Conservation (phyloP, 148 eudicot species). For the Camellia lanceoleosa region DNA sequence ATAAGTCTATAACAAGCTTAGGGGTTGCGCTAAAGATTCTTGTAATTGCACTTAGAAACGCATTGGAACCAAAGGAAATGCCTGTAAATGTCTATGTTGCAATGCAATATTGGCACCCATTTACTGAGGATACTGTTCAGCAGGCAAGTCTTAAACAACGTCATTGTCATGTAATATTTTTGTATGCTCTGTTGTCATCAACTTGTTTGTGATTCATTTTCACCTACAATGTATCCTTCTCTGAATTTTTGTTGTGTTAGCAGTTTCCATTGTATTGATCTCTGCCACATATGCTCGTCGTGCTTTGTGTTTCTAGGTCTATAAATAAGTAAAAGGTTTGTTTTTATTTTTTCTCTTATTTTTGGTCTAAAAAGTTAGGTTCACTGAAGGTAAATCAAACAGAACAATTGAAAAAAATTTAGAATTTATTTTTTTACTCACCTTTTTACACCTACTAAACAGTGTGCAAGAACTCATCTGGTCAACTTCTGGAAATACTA, state of each 20-base stretch:
- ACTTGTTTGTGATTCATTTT: slow-evolving; percentile 4
- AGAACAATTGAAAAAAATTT: not conserved
- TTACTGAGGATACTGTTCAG: slow-evolving; percentile 86
- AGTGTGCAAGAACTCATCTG: not conserved
- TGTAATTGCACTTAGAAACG: slow-evolving; percentile 54
- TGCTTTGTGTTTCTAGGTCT: slow-evolving; percentile 2
- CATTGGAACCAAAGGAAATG: slow-evolving; percentile 61
- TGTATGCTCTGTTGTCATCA: not conserved
- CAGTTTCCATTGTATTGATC: not conserved
- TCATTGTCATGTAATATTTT: not conserved
- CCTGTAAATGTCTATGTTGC: slow-evolving; percentile 80
- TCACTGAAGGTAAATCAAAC: not conserved
- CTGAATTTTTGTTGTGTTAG: not conserved
- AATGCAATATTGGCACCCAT: slow-evolving; percentile 95
- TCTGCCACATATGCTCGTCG: not conserved
- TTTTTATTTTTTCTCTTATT: too few relatives aligned
- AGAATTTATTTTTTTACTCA: not conserved
- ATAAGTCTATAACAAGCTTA: not conserved
- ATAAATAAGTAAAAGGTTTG: not conserved
- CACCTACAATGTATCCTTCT: not conserved
- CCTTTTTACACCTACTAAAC: not conserved
- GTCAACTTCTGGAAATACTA: not conserved
- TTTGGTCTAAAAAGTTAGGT: not conserved
- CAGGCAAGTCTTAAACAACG: slow-evolving; percentile 20
- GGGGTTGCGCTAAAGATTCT: not conserved